Base-by-base conservation (phyloP, 2,329 filamentous ascomycete species). In the Arthrobotrys megalospora region DNA sequence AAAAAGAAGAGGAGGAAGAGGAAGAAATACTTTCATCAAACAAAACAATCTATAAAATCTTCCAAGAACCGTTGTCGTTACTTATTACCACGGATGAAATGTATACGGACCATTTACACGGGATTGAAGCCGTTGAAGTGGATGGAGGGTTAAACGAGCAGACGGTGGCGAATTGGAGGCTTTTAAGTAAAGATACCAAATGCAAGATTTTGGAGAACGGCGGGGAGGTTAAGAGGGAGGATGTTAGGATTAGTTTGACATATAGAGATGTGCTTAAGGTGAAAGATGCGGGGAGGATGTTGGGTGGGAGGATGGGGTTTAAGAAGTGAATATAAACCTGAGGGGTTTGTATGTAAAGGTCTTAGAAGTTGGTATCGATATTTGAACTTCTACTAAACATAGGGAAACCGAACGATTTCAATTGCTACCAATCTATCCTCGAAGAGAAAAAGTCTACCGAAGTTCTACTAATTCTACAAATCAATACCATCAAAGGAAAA, bases 181-280 rank as follows among this genome's bases (percentile, higher is more conserved):
- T 93, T 14, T 85, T 95, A 41, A 86, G 88, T 6, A 86, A 89
- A 19, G 83, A 84, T 1, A 83, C 85, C 52, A 79, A 81, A 64
- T 87, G n/a, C 16, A n/a, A 21, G n/a, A 68, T 72, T 38, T 32
- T 71, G 34, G 62, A 32, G 12, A 32, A 14, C 1, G 60, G 60
- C 0, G 75, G 67, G 11, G 14, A 3, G 52, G 16, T 67, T 53
- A 82, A 52, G 85, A 86, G 10, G 91, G 91, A 1, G 84, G 84
- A 48, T 91, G 89, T 82, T 81, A 88, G 93, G 70, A 89, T 90
- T 28, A 94, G 92, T 84, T 85, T 95, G 80, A 96, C 93, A 0
- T 95, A 92, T 85, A 88, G 95, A 80, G 94, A 98, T 85, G 95
- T 98, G 47, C 85, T 95, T 80, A 92, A 91, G 82, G 92, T 96